A percentile compares a stretch with the other conserved stretches of the same genome.
These are phyloP conservation scores for Nissolia schottii DNA, from an alignment of 306 rosid genomes.

Conservation along the genomic window DNA sequence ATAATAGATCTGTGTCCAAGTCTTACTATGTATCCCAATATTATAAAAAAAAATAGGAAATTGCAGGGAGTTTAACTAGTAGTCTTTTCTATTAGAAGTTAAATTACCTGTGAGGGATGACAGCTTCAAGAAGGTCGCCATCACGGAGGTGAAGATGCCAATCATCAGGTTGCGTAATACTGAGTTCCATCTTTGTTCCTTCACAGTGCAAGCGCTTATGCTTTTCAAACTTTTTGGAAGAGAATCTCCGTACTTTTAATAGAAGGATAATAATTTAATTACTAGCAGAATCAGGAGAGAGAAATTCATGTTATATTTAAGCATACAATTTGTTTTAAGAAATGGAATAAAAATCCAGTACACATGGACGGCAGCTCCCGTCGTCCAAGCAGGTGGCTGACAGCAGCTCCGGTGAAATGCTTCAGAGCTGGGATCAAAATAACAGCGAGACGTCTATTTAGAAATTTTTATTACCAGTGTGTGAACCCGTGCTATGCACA, in stretches of 20 bases:
- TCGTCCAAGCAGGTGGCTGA: too few species aligned
- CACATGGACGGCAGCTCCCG: background rate
- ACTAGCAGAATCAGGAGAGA: background rate
- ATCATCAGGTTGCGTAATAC: conserved; percentile 81
- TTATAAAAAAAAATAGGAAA: background rate
- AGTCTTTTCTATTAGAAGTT: background rate
- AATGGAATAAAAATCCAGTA: background rate
- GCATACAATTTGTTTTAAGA: background rate
- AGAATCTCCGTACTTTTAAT: conserved; percentile 28
- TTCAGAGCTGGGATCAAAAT: too few species aligned
- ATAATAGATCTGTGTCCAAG: background rate
- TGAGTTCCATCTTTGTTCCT: conserved; percentile 67
- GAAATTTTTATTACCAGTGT: too few species aligned
- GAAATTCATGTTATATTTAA: background rate
- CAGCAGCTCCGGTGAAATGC: too few species aligned
- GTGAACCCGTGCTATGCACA: too few species aligned
- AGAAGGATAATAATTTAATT: conserved; percentile 7
- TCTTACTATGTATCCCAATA: background rate
- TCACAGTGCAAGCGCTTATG: conserved; percentile 19
- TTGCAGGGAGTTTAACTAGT: background rate
- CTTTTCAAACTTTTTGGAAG: conserved; percentile 25
- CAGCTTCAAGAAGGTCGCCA: conserved; percentile 71
- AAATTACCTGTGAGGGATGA: conserved; percentile 64
- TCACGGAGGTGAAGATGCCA: conserved; percentile 97
- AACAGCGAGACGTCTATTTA: too few species aligned